Conservation (phyloP, 2,329 filamentous ascomycete genomes). For the Colletotrichum sp. region DNA sequence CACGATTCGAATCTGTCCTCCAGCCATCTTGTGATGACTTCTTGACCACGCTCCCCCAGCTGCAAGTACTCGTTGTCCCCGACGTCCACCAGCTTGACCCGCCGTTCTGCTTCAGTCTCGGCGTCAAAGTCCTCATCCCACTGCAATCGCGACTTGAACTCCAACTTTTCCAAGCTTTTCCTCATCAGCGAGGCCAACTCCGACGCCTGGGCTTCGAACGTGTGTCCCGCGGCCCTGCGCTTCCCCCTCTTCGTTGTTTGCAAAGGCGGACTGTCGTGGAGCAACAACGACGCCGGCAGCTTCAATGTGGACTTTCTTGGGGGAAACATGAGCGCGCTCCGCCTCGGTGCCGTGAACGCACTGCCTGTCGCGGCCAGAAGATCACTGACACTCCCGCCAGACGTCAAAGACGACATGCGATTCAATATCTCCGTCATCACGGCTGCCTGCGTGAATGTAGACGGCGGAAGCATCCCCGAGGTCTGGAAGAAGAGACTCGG, state of each 20-base stretch:
- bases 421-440: conserved; percentile 22
- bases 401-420: conserved; percentile 22
- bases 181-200: conserved; percentile 55
- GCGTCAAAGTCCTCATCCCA: conserved; percentile 45
- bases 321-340: conserved; percentile 52
- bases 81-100: conserved; percentile 43
- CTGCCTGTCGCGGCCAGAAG: background rate
- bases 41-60: conserved; percentile 31
- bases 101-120: conserved; percentile 36
- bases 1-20: conserved; percentile 16
- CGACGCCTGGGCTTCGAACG: conserved; percentile 49
- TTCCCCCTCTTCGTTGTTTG: background rate
- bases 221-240: conserved; percentile 38
- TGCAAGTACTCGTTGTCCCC: conserved; percentile 34
- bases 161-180: conserved; percentile 50
- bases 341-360: conserved; percentile 37
- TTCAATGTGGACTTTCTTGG: conserved; percentile 50
- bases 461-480: conserved; percentile 50
- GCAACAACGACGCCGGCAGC: conserved; percentile 53
- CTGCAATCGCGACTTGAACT: conserved; percentile 45
- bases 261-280: conserved; percentile 44
- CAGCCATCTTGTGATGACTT: conserved; percentile 35
- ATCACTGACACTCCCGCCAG: conserved; percentile 16
- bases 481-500: conserved; percentile 64
- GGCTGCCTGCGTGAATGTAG: conserved; percentile 42